Evolutionary conservation across 176 grass and related monocot genomes (phyloP), one percentile per base, ranked within the genome.

Genomic region (Avena sativa): DNA sequence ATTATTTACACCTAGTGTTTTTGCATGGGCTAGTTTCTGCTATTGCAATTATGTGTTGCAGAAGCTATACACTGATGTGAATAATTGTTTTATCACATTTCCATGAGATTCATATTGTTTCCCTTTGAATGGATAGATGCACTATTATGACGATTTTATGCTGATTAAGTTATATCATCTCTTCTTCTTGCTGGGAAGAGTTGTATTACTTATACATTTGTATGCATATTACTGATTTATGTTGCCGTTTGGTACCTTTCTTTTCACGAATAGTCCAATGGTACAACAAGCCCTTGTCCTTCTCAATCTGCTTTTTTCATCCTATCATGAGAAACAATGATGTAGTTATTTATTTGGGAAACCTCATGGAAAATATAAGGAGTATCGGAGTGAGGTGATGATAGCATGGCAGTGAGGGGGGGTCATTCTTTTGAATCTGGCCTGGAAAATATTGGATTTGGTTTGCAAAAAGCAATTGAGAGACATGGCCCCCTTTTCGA

Each of bases 11-110:
- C 46, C 56, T 8, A 73, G 53, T 80, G 21, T 86, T 0, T 11
- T 69, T 88, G 20, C 11, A 67, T 64, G 10, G 20, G 4, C 58
- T 73, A 15, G 38, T n/a, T 83, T 47, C 30, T 88, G 17, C 59
- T 12, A 30, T 71, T 51, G 34, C 44, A 23, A 51, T 71, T 44
- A 71, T 25, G 56, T 13, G 75, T 71, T 83, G 3, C 36, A 46
- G 34, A 46, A 57, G 21, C 2, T 26, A 11, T 19, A 7, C 28
- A 38, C 19, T 69, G 8, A 14, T 71, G 50, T 71, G 21, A 71
- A 57, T 43, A 57, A 6, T 17, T 44, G 47, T 2, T 77, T 30
- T 43, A 32, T 71, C 51, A 21, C 30, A 17, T 71, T 58, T 72
- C 20, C 50, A 26, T 72, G 2, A 57, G 60, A 30, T 16, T 44